Evolutionary conservation across 176 grass and related monocot species (phyloP), one percentile per base, ranked within the genome.

Genomic region (Carex kokanica): DNA sequence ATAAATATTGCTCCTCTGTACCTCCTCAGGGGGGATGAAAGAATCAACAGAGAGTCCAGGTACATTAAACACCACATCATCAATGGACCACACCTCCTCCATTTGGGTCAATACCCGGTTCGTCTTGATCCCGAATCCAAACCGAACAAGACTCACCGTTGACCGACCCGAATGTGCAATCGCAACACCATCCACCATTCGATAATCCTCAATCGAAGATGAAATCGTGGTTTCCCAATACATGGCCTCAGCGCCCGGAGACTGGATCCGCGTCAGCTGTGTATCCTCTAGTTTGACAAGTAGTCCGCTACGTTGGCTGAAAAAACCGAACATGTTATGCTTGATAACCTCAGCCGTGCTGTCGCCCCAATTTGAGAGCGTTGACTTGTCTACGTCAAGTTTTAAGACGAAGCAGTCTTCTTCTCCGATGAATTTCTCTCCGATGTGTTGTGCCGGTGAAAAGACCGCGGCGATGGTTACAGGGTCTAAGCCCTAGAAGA

Each of bases 181-280:
- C 14, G 82, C 69, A 5, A 90, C 91, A 78, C 70, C 88, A 81
- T 95, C 96, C 0, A 92, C 97, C 21, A 83, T 56, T 53, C 88
- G 88, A 86, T 99, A 96, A 77, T 99, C 93, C 15, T 81, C 74
- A 0, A 99, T 51, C 68, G 62, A 59, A 2, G 97, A 93, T 4
- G 83, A 65, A 57, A 93, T 96, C 66, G 93, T 90, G 16, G 93
- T 99, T 89, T 99, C 97, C 97, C 97, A 99, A 88, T 93, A 99
- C 91, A 93, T 96, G 41, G 97, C 93, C 13, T 94, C 31, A 8
- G 86, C 91, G 52, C 97, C 97, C 8, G 97, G 96, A 14, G 97
- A 80, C 78, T 99, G 97, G 86, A 99, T 99, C 55, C 93, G 86
- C 0, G 97, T 99, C 78, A 99, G 85, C 62, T 99, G 97, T 32